A percentile compares a stretch with the other conserved stretches of the same genome.
These are phyloP conservation scores for Primulina eburnea DNA, from an alignment of 257 asterid genomes.

Conservation along the genomic window DNA sequence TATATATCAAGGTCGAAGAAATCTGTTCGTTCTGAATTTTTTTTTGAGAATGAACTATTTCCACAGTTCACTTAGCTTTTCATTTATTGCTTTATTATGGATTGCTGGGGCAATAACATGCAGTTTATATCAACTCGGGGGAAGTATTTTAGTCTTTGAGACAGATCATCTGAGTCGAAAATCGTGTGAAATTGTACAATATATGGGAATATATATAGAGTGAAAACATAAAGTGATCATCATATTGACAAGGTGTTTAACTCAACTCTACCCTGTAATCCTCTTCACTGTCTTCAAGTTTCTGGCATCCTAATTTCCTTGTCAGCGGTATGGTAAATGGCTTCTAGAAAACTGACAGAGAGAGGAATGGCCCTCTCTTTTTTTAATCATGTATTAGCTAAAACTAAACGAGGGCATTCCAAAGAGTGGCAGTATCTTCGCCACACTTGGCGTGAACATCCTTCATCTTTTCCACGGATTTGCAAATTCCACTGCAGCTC, in stretches of 20 bases:
- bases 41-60: background rate
- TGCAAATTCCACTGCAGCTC: conserved; percentile 67
- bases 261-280: background rate
- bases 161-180: background rate
- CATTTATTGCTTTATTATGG: background rate
- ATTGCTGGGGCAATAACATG: background rate
- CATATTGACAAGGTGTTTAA: background rate
- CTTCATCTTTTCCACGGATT: conserved; percentile 52
- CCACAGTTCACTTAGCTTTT: background rate
- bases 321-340: background rate
- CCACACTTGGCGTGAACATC: conserved; percentile 48
- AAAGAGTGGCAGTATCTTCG: conserved; percentile 47
- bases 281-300: background rate
- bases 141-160: background rate
- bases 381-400: background rate
- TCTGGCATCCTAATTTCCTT: too few species aligned
- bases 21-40: background rate
- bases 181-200: background rate
- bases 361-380: background rate
- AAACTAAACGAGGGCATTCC: conserved; percentile 40
- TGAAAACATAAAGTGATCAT: background rate
- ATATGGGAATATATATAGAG: background rate
- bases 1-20: background rate
- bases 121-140: background rate
- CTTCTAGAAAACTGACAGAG: background rate